Conservation (phyloP, 2,329 filamentous ascomycete species). For the Sarocladiaceae sp. region DNA sequence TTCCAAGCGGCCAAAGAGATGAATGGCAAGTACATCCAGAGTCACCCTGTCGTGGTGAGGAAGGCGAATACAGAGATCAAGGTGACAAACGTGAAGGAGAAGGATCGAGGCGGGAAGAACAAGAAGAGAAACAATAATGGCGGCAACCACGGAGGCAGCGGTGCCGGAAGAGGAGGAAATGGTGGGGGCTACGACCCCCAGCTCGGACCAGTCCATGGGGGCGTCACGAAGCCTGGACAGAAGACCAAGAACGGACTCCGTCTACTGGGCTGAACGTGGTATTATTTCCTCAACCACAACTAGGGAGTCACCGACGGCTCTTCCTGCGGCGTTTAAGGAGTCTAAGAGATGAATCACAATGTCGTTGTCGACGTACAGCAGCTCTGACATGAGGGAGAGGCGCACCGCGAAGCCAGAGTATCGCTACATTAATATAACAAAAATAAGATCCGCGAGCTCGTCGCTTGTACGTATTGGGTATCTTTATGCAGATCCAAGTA, state of each 20-base stretch:
- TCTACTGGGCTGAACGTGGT: slow-evolving; percentile 50
- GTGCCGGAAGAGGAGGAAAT: slow-evolving; percentile 22
- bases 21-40: slow-evolving; percentile 98
- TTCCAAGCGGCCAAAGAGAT: slow-evolving; percentile 96
- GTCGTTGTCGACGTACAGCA: no score
- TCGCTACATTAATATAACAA: background rate
- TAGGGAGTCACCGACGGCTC: background rate
- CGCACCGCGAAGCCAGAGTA: background rate
- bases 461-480: slow-evolving; percentile 12
- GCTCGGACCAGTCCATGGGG: slow-evolving; percentile 43
- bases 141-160: slow-evolving; percentile 23
- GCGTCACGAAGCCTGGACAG: slow-evolving; percentile 55
- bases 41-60: slow-evolving; percentile 81
- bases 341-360: no score
- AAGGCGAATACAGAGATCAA: slow-evolving; percentile 91
- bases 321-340: no score
- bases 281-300: no score
- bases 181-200: slow-evolving; percentile 41
- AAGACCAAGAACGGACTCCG: slow-evolving; percentile 63
- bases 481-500: slow-evolving; percentile 4
- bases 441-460: slow-evolving; percentile 7
- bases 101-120: slow-evolving; percentile 32
- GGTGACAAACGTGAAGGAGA: slow-evolving; percentile 61
- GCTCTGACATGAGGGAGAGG: background rate
- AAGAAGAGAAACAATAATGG: slow-evolving; percentile 32